Evolutionary conservation across 352 stramenopile species (phyloP).

Genomic region (Phytophthora pinifolia): DNA sequence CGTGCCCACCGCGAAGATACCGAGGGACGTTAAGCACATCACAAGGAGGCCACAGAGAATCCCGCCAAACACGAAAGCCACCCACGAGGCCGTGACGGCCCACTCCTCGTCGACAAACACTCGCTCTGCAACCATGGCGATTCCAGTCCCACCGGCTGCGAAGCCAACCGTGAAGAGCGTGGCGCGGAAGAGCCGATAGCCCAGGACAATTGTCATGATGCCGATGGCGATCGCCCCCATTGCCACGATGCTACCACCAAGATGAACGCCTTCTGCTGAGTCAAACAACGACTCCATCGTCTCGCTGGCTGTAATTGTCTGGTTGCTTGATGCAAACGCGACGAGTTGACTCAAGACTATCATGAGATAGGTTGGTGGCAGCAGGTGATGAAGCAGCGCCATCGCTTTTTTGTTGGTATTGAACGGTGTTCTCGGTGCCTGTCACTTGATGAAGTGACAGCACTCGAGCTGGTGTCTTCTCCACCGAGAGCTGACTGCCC

Average conservation of each 20-base stretch:
- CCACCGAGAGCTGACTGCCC: no score
- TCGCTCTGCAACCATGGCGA: conserved; percentile 33
- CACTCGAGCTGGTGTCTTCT: no score
- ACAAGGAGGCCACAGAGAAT: conserved; percentile 35
- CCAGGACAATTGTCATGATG: conserved; percentile 37
- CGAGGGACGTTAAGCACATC: conserved; percentile 34
- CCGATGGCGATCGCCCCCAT: conserved; percentile 41
- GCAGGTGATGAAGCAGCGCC: neutral
- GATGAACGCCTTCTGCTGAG: conserved; percentile 38
- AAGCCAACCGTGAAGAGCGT: conserved; percentile 50
- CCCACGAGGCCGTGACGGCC: conserved; percentile 43
- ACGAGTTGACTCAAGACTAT: conserved; percentile 5
- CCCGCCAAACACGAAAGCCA: conserved; percentile 42
- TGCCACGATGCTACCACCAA: conserved; percentile 39
- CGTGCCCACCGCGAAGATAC: conserved; percentile 43
- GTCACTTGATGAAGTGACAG: no score
- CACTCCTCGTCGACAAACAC: conserved; percentile 33
- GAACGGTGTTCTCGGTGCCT: no score
- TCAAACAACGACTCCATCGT: conserved; percentile 40
- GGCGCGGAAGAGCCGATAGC: conserved; percentile 53
- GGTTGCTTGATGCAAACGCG: neutral
- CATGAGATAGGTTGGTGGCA: conserved; percentile 1
- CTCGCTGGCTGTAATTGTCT: conserved; percentile 15
- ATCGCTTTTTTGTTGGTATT: neutral
- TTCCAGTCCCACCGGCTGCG: conserved; percentile 30